These are phyloP conservation scores for Amanita pseudoporphyria DNA, from an alignment of 768 basidiomycete species.

Conservation along the genomic window DNA sequence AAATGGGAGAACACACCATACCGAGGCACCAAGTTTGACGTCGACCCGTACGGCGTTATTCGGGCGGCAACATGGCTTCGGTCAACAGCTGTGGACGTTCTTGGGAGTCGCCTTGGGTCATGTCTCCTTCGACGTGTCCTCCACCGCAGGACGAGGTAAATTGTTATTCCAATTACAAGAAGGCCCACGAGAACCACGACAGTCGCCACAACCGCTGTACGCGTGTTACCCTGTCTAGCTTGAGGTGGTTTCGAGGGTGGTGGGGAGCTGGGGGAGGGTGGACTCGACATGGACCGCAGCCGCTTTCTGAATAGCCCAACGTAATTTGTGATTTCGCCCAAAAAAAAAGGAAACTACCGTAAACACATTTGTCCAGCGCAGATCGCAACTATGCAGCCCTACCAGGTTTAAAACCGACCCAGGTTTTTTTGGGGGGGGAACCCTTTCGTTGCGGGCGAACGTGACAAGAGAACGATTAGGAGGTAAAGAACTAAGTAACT, in stretches of 20 bases:
- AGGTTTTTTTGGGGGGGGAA: not conserved
- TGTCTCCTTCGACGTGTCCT: not conserved
- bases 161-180: not conserved
- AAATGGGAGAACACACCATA: not conserved
- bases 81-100: slow-evolving; percentile 1
- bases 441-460: not conserved
- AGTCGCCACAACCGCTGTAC: not conserved
- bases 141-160: not conserved
- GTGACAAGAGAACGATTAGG: not conserved
- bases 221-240: not conserved
- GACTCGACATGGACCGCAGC: not conserved
- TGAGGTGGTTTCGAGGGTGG: not conserved
- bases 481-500: not conserved
- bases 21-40: not conserved
- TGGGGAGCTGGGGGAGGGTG: not conserved
- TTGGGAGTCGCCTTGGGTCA: not conserved
- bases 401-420: not conserved
- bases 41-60: slow-evolving; percentile 2
- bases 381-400: not conserved
- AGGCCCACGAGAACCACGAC: not conserved
- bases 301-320: not conserved
- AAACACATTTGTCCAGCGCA: not conserved
- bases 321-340: not conserved
- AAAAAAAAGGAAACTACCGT: not conserved
- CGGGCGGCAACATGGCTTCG: not conserved